Conservation (phyloP, 768 basidiomycete species). For the Paxillus involutus region DNA sequence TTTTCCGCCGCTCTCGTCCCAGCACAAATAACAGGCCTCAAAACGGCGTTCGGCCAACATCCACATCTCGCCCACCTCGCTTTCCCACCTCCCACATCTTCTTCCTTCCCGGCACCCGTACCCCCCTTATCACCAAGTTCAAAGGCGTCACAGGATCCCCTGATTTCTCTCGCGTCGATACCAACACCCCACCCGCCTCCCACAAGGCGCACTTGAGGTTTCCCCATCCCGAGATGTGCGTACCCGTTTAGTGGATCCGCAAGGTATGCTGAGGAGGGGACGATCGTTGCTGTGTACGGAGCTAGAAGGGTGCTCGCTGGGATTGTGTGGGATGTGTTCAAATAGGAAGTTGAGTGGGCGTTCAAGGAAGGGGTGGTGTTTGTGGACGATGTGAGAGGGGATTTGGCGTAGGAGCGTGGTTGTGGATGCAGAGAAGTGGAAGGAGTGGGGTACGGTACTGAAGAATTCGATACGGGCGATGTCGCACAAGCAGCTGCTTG, state of each 20-base stretch:
- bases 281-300: constrained; percentile 62
- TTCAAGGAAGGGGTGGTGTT: constrained; percentile 40
- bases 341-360: constrained; percentile 29
- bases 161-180: constrained; percentile 75
- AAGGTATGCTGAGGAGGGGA: constrained; percentile 68
- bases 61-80: constrained; percentile 58
- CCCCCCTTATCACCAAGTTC: constrained; percentile 19
- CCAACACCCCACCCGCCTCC: constrained; percentile 77
- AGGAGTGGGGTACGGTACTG: constrained; percentile 17
- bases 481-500: constrained; percentile 23
- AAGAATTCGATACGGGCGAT: constrained; percentile 25
- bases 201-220: constrained; percentile 78
- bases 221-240: constrained; percentile 76
- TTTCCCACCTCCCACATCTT: constrained; percentile 68
- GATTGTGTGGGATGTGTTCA: constrained; percentile 56
- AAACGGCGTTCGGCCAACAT: constrained; percentile 50
- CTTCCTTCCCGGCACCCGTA: constrained; percentile 30
- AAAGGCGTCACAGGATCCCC: constrained; percentile 37
- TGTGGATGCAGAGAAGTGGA: constrained; percentile 18
- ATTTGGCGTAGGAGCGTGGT: constrained; percentile 8
- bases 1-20: constrained; percentile 17
- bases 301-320: constrained; percentile 56
- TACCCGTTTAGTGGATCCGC: constrained; percentile 87
- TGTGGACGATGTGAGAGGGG: constrained; percentile 36
- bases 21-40: constrained; percentile 42